Base-by-base conservation (phyloP, 768 basidiomycete genomes). In the Gloeostereum incarnatum region DNA sequence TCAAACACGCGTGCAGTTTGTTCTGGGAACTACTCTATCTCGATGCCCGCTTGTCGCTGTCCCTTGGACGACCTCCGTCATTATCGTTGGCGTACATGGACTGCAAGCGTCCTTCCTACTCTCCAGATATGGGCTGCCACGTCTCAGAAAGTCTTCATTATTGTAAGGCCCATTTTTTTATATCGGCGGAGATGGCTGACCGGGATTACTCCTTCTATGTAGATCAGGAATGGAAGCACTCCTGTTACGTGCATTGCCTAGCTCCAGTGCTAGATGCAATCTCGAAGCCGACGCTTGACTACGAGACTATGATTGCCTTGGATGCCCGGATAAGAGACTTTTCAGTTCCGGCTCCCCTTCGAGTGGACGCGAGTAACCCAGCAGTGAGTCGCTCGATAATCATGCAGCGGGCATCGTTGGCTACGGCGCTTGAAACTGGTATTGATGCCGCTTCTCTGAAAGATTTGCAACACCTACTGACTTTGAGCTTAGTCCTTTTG, bases 221-320 rank as follows among this genome's bases (percentile, higher is more conserved):
- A 81, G 80, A 77, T 55, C 78, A 79, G 49, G 71, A 75, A 61
- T 83, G 80, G 80, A 80, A 78, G 49, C 75, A 81, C 46, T 65
- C 67, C 0, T 82, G 76, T 50, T 78, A 77, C 47, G 49, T 65
- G 3, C 51, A 71, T 21, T 81, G 78, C 48, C 62, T 80, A 22
- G 68, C 72, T 14, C 79, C 79, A 1, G 75, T 80, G 8, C 59
- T 81, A 9, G 73, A 78, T 33, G 61, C 68, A 13, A 70, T 69
- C 29, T 72, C 77, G 1, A 66, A 73, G 41, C 71, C 69, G n/a
- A 60, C 63, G 11, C 50, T 67, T 10, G 71, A 77, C 39, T 69
- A 72, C 47, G 60, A 58, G 18, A 65, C 53, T 5, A 62, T 81
- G 24, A 52, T 83, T 24, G 68, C 66, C 27, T 65, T 81, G 10